Percentiles rank a stretch among this genome's conserved stretches.
Evolutionary conservation across 2,329 filamentous ascomycete genomes (phyloP).

Genomic region (Knufia petricola): DNA sequence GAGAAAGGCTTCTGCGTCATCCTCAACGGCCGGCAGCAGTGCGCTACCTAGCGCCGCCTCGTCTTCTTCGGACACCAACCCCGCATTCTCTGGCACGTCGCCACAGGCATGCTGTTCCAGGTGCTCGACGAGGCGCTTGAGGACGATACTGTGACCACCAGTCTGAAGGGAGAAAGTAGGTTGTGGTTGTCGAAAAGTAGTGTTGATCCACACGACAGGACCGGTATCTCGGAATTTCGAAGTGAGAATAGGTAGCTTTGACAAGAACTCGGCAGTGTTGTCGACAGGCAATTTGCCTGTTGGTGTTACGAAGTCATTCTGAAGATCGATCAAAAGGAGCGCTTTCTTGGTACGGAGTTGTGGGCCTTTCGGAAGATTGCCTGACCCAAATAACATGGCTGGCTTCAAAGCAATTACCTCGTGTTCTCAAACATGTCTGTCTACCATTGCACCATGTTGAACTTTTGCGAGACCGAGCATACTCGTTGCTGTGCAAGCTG

Average conservation of each 20-base stretch:
- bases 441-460: neutral
- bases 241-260: conserved; percentile 56
- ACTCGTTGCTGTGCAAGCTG: neutral
- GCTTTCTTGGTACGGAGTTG: conserved; percentile 54
- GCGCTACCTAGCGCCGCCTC: neutral
- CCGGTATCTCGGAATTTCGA: conserved; percentile 63
- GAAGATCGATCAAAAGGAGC: conserved; percentile 73
- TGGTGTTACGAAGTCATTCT: conserved; percentile 73
- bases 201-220: conserved; percentile 76
- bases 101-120: neutral
- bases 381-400: conserved; percentile 20
- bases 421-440: neutral
- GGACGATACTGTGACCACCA: conserved; percentile 34
- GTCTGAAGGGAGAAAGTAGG: conserved; percentile 43
- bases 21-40: conserved; percentile 13
- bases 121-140: conserved; percentile 13
- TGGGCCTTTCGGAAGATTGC: conserved; percentile 28
- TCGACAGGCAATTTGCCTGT: conserved; percentile 56
- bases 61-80: neutral
- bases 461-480: neutral
- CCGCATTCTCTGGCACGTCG: neutral
- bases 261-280: conserved; percentile 55
- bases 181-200: conserved; percentile 58
- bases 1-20: conserved; percentile 37
- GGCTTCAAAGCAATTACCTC: neutral